A percentile compares a stretch with the other conserved stretches of the same genome.
Conservation (phyloP, 1,284 basidiomycete genomes). For the Tausonia pullulans region DNA sequence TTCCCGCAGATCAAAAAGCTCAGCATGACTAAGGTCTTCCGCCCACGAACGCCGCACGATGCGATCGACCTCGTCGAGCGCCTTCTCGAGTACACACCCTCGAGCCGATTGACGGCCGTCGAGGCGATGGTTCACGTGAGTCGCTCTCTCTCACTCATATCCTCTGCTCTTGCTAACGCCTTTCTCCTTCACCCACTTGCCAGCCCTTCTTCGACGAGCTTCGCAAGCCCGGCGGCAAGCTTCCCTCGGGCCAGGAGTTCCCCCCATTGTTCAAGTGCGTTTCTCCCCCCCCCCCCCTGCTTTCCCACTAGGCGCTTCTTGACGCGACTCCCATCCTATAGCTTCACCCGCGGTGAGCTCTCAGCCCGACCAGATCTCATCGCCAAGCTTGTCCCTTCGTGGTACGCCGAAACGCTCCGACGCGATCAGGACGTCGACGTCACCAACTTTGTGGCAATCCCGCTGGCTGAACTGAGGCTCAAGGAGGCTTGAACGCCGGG, state of each 20-base stretch:
- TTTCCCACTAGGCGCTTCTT: neutral
- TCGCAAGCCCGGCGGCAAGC: constrained; percentile 70
- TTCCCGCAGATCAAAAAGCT: constrained; percentile 99
- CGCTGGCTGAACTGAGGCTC: constrained; percentile 80
- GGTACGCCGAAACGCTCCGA: constrained; percentile 74
- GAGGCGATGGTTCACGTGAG: constrained; percentile 73
- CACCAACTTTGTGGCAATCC: constrained; percentile 86
- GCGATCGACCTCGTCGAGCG: constrained; percentile 92
- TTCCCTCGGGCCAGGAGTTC: constrained; percentile 95
- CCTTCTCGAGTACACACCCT: constrained; percentile 91
- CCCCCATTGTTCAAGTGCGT: constrained; percentile 83
- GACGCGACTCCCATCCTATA: neutral
- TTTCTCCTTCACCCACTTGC: too few species aligned
- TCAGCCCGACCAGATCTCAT: constrained; percentile 92
- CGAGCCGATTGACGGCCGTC: constrained; percentile 73
- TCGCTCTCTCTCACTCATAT: too few species aligned
- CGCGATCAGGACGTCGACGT: constrained; percentile 74
- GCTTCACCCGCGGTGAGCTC: constrained; percentile 50
- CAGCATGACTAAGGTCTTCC: constrained; percentile 94
- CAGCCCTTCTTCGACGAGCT: constrained; percentile 91
- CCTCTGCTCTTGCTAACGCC: too few species aligned
- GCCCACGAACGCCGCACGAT: constrained; percentile 91
- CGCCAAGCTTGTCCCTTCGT: constrained; percentile 72
- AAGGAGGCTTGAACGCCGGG: constrained; percentile 50
- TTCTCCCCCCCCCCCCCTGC: constrained; percentile 14